Base-by-base conservation (phyloP, 2,329 filamentous ascomycete genomes). In the Dactylella cylindrospora region DNA sequence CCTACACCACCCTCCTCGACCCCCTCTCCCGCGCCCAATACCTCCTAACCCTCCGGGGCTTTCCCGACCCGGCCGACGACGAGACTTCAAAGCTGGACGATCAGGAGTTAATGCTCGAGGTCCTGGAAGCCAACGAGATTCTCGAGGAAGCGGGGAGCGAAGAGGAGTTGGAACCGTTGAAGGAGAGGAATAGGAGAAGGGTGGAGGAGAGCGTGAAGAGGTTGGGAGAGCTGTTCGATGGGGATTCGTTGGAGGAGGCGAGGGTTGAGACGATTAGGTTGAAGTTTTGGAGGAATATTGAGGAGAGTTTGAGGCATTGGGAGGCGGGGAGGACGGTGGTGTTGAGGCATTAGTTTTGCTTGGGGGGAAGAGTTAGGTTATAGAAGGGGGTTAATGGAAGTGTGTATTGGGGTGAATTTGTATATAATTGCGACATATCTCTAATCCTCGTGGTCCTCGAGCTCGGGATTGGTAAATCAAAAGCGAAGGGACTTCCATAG, bases 241-340 rank as follows among this genome's bases (percentile, higher is more conserved):
- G 72, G 6, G 86, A 85, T 41, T 81, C 91, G 70, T 71, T 87
- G 31, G 78, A 83, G 32, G 74, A 65, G 6, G 91, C 90, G 12
- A 83, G 80, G 74, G 73, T 71, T 62, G 88, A 94, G 78, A 84
- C 84, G 38, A 83, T 95, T 1, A 78, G 80, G 72, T 74, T 96
- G 75, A 78, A 89, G 72, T 97, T 96, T 76, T 96, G 91, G 91
- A 80, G 86, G 52, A 95, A 90, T 73, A 84, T 97, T 64, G 80
- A 83, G 65, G 86, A 94, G 73, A 86, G 84, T 39, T 76, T 96
- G 70, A 43, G 43, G 17, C 81, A 84, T 65, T 96, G 91, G 90
- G 89, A 95, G 77, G 82, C 78, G 69, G 90, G 89, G 3, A 85
- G 82, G 75, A 70, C 78, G 65, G 77, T 82, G 54, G 74, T 79